phyloP scores from a whole-genome alignment of 306 rosid genomes.

The Aeschynomene evenia region DNA sequence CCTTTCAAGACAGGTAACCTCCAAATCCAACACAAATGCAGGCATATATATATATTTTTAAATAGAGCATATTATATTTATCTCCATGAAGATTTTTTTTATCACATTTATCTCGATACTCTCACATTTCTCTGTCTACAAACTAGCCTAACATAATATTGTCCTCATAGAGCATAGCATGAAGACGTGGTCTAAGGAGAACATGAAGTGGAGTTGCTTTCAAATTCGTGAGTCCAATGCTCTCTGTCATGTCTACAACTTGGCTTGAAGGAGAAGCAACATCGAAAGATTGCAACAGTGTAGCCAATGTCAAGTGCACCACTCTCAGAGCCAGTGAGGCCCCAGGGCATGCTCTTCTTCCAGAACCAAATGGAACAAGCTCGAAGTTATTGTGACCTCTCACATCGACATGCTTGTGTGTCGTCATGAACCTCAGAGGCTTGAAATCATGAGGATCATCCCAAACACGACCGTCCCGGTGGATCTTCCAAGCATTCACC shows the following conservation, averaged over 20 bases:
- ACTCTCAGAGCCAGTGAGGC: constrained; percentile 32
- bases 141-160: not conserved
- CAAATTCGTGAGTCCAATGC: constrained; percentile 44
- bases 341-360: constrained; percentile 49
- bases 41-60: too few species aligned
- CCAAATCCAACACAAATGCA: too few species aligned
- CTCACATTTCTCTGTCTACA: too few species aligned
- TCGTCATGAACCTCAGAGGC: constrained; percentile 41
- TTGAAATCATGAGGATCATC: constrained; percentile 32
- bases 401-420: constrained; percentile 35
- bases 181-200: constrained; percentile 32
- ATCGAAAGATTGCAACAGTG: constrained; percentile 26
- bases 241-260: constrained; percentile 47
- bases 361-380: constrained; percentile 40
- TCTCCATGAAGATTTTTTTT: too few species aligned
- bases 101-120: too few species aligned
- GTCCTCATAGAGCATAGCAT: constrained; percentile 16
- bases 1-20: too few species aligned
- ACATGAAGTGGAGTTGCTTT: constrained; percentile 41
- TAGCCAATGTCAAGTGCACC: constrained; percentile 40
- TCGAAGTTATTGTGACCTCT: constrained; percentile 34
- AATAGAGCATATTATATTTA: too few species aligned
- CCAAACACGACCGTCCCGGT: constrained; percentile 39
- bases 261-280: constrained; percentile 36
- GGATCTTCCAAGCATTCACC: constrained; percentile 46